Conservation (phyloP, 768 basidiomycete species). For the Harrya chromipes region DNA sequence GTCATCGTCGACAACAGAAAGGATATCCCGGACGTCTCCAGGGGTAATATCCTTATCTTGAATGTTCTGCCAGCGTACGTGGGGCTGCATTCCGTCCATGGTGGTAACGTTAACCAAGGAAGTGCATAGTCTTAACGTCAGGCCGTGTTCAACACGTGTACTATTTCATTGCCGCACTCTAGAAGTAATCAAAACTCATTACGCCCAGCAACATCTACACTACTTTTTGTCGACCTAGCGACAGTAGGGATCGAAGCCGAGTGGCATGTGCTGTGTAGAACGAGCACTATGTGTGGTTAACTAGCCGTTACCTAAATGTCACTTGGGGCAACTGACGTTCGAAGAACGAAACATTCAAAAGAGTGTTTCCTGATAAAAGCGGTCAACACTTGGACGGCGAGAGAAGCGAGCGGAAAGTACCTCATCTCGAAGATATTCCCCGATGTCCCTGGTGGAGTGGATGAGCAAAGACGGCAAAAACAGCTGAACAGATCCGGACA, state of each 20-base stretch:
- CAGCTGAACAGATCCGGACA: not conserved
- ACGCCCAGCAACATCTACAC: conserved; percentile 15
- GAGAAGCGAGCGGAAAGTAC: conserved; percentile 38
- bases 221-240: conserved; percentile 28
- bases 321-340: conserved; percentile 1
- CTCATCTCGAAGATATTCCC: conserved; percentile 97
- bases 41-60: conserved; percentile 56
- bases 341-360: conserved; percentile 47
- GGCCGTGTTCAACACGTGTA: conserved; percentile 1
- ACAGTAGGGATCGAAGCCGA: not conserved
- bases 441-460: conserved; percentile 70
- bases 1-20: conserved; percentile 59
- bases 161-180: not conserved
- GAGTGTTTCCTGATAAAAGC: conserved; percentile 61
- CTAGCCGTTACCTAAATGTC: no score
- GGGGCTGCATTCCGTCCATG: conserved; percentile 40
- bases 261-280: not conserved
- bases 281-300: no score
- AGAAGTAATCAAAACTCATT: not conserved
- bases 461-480: conserved; percentile 5
- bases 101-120: not conserved
- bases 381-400: conserved; percentile 14
- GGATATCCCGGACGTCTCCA: conserved; percentile 43
- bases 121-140: not conserved
- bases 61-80: conserved; percentile 54